Conservation (phyloP, 148 eudicot genomes). For the Chenopodium berlandieri region DNA sequence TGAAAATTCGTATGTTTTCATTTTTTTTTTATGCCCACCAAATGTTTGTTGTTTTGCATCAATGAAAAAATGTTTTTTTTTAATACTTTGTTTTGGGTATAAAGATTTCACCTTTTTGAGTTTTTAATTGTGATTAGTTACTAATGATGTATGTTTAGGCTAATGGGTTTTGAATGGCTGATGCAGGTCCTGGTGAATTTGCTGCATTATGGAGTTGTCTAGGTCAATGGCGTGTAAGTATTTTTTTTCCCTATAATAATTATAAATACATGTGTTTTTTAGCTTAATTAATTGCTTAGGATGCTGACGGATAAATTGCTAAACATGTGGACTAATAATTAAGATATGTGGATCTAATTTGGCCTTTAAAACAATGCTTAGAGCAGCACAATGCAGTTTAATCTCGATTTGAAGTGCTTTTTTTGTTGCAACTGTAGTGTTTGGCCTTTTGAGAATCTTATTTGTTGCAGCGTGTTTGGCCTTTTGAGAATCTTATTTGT, state of each 20-base stretch:
- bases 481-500: neutral
- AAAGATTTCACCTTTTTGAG: neutral
- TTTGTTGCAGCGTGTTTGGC: no score
- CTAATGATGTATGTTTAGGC: neutral
- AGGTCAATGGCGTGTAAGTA: constrained; percentile 82
- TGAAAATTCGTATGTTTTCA: constrained; percentile 39
- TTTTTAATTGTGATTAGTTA: neutral
- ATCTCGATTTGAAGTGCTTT: neutral
- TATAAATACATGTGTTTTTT: neutral
- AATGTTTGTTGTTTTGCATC: constrained; percentile 25
- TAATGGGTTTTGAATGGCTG: neutral
- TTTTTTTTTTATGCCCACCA: constrained; percentile 2
- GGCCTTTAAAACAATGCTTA: neutral
- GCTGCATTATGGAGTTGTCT: constrained; percentile 74
- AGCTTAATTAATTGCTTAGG: neutral
- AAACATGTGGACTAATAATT: neutral
- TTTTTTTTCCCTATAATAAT: neutral
- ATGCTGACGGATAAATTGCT: neutral
- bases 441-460: neutral
- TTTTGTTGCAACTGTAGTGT: neutral
- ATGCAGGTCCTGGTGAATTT: constrained; percentile 67
- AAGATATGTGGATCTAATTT: no score
- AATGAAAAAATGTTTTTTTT: neutral
- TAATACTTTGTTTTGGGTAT: neutral
- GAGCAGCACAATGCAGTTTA: neutral